phyloP scores from a whole-genome alignment of 495 filamentous ascomycete species.

The Hypomontagnella monticulosa region DNA sequence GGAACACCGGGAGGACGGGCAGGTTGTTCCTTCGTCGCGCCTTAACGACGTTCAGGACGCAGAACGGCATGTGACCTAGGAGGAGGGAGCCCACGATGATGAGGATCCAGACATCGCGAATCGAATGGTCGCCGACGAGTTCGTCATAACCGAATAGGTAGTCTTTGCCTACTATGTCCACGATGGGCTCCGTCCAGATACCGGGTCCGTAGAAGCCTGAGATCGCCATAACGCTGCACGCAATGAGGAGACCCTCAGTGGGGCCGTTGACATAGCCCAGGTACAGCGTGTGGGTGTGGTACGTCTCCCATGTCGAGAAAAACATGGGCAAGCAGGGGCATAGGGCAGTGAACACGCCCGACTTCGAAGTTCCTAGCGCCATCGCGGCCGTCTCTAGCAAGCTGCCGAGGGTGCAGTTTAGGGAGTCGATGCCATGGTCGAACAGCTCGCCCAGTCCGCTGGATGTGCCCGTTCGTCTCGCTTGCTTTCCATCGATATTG shows the following conservation, averaged over 20 bases:
- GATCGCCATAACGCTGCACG: conserved; percentile 82
- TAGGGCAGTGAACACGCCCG: conserved; percentile 90
- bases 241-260: conserved; percentile 92
- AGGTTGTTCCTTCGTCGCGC: conserved; percentile 77
- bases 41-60: conserved; percentile 80
- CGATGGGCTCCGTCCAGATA: conserved; percentile 83
- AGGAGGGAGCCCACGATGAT: conserved; percentile 78
- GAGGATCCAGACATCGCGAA: conserved; percentile 88
- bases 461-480: conserved; percentile 91
- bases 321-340: conserved; percentile 96
- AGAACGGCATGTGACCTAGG: conserved; percentile 81
- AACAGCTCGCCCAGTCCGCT: conserved; percentile 95
- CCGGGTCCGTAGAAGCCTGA: conserved; percentile 88
- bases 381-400: conserved; percentile 89
- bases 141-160: conserved; percentile 59
- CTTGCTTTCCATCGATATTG: conserved; percentile 98
- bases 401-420: conserved; percentile 94
- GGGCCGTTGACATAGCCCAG: conserved; percentile 97
- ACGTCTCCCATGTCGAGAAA: conserved; percentile 99
- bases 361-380: conserved; percentile 81
- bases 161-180: conserved; percentile 67
- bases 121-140: conserved; percentile 70
- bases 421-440: conserved; percentile 97
- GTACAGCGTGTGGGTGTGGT: conserved; percentile 97
- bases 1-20: conserved; percentile 84